These are phyloP conservation scores for Boletus huronensis DNA, from an alignment of 768 basidiomycete genomes.

Conservation along the genomic window DNA sequence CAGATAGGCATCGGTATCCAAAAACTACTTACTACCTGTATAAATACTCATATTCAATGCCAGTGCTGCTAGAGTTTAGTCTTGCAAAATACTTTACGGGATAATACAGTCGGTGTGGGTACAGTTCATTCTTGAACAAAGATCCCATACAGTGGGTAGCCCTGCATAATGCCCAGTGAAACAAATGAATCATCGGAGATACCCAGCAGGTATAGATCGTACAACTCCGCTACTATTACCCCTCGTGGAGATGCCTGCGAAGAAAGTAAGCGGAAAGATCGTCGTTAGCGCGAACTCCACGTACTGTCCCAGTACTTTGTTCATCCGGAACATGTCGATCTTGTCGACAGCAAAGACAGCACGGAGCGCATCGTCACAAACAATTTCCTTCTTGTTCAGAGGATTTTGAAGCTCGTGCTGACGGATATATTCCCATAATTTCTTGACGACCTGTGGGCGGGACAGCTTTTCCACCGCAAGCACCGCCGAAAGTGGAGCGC, in stretches of 20 bases:
- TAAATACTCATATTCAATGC: neutral
- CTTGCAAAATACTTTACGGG: conserved; percentile 7
- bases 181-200: neutral
- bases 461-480: conserved; percentile 67
- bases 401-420: conserved; percentile 81
- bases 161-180: neutral
- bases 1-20: neutral
- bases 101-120: conserved; percentile 10
- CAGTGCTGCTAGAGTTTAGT: neutral
- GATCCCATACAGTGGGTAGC: neutral
- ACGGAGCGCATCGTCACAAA: conserved; percentile 71
- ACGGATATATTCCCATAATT: conserved; percentile 88
- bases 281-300: conserved; percentile 16
- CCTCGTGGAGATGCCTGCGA: conserved; percentile 33
- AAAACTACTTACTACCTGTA: neutral
- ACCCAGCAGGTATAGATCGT: conserved; percentile 4
- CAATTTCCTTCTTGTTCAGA: conserved; percentile 74
- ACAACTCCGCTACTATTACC: conserved; percentile 6
- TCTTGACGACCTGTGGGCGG: conserved; percentile 88
- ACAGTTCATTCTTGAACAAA: conserved; percentile 8
- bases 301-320: conserved; percentile 80
- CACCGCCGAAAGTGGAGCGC: conserved; percentile 70
- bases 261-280: neutral
- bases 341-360: conserved; percentile 78
- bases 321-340: conserved; percentile 95